Evolutionary conservation across 2,329 filamentous ascomycete species (phyloP).

Genomic region (Pseudonectria buxi): DNA sequence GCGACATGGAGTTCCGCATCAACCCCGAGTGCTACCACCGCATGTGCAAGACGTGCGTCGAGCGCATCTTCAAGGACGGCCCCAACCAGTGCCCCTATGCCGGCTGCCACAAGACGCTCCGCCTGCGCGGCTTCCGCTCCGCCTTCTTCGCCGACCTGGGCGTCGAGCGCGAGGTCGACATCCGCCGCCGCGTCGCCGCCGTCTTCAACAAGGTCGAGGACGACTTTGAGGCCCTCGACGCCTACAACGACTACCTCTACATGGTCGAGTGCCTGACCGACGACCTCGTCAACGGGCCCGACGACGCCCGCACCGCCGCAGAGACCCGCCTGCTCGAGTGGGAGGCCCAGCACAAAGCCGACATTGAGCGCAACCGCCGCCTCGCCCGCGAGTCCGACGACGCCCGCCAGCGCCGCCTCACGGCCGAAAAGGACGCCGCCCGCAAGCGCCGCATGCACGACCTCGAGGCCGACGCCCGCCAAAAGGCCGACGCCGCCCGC

Average conservation of each 20-base stretch:
- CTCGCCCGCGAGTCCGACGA: constrained; percentile 52
- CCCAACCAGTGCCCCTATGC: constrained; percentile 90
- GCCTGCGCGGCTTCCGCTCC: constrained; percentile 74
- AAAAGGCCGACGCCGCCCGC: constrained; percentile 56
- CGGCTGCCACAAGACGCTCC: constrained; percentile 78
- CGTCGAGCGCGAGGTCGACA: constrained; percentile 90
- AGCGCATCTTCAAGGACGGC: constrained; percentile 86
- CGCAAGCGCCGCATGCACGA: constrained; percentile 54
- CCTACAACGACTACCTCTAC: constrained; percentile 93
- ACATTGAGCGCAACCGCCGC: constrained; percentile 56
- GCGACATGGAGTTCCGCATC: constrained; percentile 88
- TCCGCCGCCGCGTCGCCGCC: constrained; percentile 67
- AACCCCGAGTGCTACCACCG: constrained; percentile 99
- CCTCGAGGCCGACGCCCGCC: constrained; percentile 62
- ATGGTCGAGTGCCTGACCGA: constrained; percentile 85
- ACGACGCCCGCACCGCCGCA: constrained; percentile 50
- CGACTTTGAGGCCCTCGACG: constrained; percentile 77
- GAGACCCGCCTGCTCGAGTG: constrained; percentile 50
- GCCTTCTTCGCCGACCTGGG: constrained; percentile 86
- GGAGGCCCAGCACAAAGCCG: constrained; percentile 63
- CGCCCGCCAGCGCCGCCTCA: constrained; percentile 46
- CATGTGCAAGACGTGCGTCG: constrained; percentile 95
- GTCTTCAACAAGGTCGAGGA: constrained; percentile 87
- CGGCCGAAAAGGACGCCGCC: constrained; percentile 60
- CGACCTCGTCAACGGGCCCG: constrained; percentile 69